Conservation (phyloP, 805 yeast genomes). For the Suhomyces xylopsoci region DNA sequence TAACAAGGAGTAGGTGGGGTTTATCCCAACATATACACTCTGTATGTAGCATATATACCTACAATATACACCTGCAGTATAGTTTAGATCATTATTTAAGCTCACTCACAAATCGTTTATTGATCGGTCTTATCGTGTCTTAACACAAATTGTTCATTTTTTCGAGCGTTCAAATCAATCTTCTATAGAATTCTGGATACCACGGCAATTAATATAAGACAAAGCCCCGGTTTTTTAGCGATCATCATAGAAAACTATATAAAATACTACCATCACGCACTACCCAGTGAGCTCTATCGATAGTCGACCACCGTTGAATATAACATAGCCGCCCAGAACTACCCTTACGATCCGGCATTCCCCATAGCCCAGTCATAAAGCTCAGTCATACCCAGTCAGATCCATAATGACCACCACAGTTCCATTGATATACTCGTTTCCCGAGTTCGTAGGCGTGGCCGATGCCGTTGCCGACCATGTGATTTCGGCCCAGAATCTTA, state of each 20-base stretch:
- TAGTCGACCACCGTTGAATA: background rate
- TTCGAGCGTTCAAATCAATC: background rate
- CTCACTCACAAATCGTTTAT: background rate
- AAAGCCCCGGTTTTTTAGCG: background rate
- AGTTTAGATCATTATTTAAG: background rate
- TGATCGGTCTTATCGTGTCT: background rate
- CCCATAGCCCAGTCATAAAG: background rate
- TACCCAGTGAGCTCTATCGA: background rate
- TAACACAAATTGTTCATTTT: background rate
- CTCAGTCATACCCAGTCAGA: background rate
- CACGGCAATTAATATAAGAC: background rate
- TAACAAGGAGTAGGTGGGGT: too few species aligned
- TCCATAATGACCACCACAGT: slow-evolving; percentile 83
- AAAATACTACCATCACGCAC: background rate
- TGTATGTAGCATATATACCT: background rate
- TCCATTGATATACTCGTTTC: slow-evolving; percentile 90
- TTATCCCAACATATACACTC: background rate
- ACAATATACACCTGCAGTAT: too few species aligned
- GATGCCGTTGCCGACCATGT: slow-evolving; percentile 97
- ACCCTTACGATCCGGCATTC: background rate
- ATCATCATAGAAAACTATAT: background rate
- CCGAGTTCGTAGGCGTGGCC: slow-evolving; percentile 85
- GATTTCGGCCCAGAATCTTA: slow-evolving; percentile 78
- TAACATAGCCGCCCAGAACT: background rate
- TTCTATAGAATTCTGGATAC: background rate